Conservation (phyloP, 2,329 filamentous ascomycete genomes). For the Capronia epimyces region DNA sequence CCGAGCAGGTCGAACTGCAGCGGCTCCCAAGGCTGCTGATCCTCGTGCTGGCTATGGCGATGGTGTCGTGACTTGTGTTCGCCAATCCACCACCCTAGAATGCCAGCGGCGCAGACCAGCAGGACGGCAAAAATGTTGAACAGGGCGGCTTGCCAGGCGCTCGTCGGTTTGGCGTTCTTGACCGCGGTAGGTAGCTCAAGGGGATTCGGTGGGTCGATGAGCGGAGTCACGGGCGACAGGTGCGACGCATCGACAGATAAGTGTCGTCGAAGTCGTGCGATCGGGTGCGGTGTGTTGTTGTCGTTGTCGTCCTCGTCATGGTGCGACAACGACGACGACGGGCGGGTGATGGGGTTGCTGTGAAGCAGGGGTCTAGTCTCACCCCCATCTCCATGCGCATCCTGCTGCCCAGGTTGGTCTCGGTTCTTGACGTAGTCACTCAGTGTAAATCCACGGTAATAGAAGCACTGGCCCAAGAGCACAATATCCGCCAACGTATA, state of each 20-base stretch:
- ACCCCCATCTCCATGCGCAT: neutral
- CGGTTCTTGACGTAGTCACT: constrained; percentile 29
- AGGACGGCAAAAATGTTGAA: constrained; percentile 73
- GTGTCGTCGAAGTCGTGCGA: constrained; percentile 39
- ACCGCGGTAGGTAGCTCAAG: constrained; percentile 29
- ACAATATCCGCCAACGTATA: constrained; percentile 91
- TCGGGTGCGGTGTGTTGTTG: constrained; percentile 9
- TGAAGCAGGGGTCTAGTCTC: constrained; percentile 25
- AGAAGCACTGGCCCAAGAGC: constrained; percentile 83
- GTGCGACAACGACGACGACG: constrained; percentile 3
- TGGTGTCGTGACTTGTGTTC: constrained; percentile 41
- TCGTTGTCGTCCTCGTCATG: constrained; percentile 10
- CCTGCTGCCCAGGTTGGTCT: neutral
- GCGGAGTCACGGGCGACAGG: constrained; percentile 75
- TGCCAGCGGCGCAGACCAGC: constrained; percentile 76
- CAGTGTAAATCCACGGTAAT: constrained; percentile 73
- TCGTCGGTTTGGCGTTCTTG: constrained; percentile 33
- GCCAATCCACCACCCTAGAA: constrained; percentile 74
- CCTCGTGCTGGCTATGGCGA: constrained; percentile 32
- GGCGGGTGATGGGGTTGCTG: constrained; percentile 15
- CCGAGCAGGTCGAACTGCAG: constrained; percentile 70
- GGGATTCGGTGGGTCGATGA: constrained; percentile 52
- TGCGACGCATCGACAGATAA: constrained; percentile 59
- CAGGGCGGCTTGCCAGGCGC: constrained; percentile 47
- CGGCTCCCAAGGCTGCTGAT: constrained; percentile 40